Evolutionary conservation across 768 basidiomycete species (phyloP).

Genomic region (Hemileccinum rubropunctum): DNA sequence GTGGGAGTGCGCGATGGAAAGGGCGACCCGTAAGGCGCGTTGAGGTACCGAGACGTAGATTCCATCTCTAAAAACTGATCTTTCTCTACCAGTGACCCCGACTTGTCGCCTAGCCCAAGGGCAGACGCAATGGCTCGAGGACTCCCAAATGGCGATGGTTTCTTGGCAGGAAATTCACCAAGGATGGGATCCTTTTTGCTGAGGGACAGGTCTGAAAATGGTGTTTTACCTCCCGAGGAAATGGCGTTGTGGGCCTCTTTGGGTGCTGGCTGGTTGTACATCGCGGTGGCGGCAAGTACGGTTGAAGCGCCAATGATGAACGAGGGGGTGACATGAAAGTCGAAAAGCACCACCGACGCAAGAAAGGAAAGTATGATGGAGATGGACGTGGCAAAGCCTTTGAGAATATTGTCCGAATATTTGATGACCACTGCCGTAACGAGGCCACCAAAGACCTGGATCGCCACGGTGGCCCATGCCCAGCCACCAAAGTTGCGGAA

Average conservation of each 20-base stretch:
- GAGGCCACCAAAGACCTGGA: constrained; percentile 91
- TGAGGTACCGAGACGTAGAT: constrained; percentile 45
- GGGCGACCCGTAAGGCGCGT: constrained; percentile 49
- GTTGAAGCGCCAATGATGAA: constrained; percentile 86
- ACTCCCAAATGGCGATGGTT: constrained; percentile 48
- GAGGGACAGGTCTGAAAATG: constrained; percentile 44
- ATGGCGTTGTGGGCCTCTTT: constrained; percentile 35
- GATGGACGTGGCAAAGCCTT: constrained; percentile 96
- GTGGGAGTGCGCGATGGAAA: constrained; percentile 49
- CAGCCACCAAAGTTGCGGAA: constrained; percentile 89
- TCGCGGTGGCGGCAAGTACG: constrained; percentile 86
- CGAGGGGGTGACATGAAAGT: constrained; percentile 81
- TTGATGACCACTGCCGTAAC: constrained; percentile 96
- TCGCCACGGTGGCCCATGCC: constrained; percentile 92
- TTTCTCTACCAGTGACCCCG: constrained; percentile 24
- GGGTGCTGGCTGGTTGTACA: constrained; percentile 80
- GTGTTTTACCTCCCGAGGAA: constrained; percentile 34
- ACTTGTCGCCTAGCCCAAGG: constrained; percentile 39
- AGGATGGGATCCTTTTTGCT: constrained; percentile 55
- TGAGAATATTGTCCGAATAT: constrained; percentile 92
- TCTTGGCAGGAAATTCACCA: constrained; percentile 51
- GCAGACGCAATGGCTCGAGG: constrained; percentile 50
- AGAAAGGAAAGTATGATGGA: constrained; percentile 95
- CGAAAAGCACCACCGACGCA: constrained; percentile 87
- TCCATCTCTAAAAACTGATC: constrained; percentile 40